Conservation (phyloP, 1,284 basidiomycete species). For the Microbotryum scabiosae region DNA sequence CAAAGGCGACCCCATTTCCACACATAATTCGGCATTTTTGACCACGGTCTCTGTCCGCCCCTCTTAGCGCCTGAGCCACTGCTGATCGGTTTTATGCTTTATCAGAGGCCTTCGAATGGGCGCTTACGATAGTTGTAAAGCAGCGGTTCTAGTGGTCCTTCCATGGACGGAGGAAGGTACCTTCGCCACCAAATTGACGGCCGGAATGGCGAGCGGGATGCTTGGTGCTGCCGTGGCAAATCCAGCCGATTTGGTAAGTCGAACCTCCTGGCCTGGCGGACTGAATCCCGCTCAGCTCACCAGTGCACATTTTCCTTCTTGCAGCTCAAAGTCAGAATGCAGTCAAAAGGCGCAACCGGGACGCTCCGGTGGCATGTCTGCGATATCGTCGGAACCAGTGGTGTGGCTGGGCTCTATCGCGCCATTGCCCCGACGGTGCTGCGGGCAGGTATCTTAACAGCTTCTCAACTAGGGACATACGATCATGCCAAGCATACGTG, state of each 20-base stretch:
- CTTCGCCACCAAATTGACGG: constrained; percentile 29
- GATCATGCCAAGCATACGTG: constrained; percentile 31
- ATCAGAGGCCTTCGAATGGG: constrained; percentile 33
- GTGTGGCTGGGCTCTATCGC: constrained; percentile 28
- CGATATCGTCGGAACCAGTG: constrained; percentile 18
- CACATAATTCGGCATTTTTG: not conserved
- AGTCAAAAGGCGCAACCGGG: constrained; percentile 25
- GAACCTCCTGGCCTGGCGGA: not conserved
- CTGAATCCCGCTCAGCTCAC: not conserved
- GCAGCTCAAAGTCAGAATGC: constrained; percentile 34
- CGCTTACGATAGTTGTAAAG: constrained; percentile 31
- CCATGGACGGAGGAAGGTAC: constrained; percentile 20
- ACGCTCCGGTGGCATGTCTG: constrained; percentile 21
- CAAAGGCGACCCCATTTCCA: not conserved
- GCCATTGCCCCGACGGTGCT: constrained; percentile 32
- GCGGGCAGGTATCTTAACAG: constrained; percentile 34
- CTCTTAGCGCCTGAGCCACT: not conserved
- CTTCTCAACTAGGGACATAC: constrained; percentile 32
- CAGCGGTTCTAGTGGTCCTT: constrained; percentile 5
- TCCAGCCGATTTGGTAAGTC: constrained; percentile 31
- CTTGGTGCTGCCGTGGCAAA: constrained; percentile 34
- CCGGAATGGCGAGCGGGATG: constrained; percentile 22
- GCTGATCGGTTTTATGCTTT: not conserved
- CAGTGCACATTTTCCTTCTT: not conserved
- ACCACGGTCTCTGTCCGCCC: not conserved